These are phyloP conservation scores for Phialophora macrospora DNA, from an alignment of 2,329 filamentous ascomycete species.

Conservation along the genomic window DNA sequence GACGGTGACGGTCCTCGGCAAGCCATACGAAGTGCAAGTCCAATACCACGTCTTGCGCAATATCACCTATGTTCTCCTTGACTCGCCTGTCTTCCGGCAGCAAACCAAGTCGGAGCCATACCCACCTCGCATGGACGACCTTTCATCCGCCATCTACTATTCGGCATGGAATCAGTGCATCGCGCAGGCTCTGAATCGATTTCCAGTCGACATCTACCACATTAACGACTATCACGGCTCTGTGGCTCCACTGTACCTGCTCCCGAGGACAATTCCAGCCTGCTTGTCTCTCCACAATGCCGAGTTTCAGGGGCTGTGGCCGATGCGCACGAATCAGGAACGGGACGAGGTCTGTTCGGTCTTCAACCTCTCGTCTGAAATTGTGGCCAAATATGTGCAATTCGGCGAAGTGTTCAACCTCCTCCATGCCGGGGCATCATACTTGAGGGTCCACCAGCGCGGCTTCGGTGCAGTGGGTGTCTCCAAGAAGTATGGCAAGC, in stretches of 20 bases:
- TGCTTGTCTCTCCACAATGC: constrained; percentile 71
- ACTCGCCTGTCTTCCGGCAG: constrained; percentile 69
- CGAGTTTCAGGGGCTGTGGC: constrained; percentile 72
- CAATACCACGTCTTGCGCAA: constrained; percentile 68
- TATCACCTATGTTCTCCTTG: constrained; percentile 70
- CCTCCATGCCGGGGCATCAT: constrained; percentile 68
- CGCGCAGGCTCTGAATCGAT: constrained; percentile 65
- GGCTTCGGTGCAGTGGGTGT: constrained; percentile 72
- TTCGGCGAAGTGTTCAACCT: constrained; percentile 73
- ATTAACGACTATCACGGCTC: constrained; percentile 70
- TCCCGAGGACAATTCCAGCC: constrained; percentile 65
- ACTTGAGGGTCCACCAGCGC: constrained; percentile 69
- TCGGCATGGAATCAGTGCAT: constrained; percentile 74
- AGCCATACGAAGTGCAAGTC: constrained; percentile 65
- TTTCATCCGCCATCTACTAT: constrained; percentile 71
- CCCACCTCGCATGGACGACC: constrained; percentile 70
- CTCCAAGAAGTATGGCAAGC: constrained; percentile 70
- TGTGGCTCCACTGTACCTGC: constrained; percentile 66
- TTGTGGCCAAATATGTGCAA: constrained; percentile 66
- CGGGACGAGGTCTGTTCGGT: constrained; percentile 67
- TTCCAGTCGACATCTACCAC: constrained; percentile 68
- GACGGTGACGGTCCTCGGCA: constrained; percentile 65
- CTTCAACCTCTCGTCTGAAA: constrained; percentile 64
- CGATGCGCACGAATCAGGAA: constrained; percentile 66
- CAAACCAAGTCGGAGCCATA: constrained; percentile 68